Base-by-base conservation (phyloP, 257 asterid species). In the Plantago elongata region DNA sequence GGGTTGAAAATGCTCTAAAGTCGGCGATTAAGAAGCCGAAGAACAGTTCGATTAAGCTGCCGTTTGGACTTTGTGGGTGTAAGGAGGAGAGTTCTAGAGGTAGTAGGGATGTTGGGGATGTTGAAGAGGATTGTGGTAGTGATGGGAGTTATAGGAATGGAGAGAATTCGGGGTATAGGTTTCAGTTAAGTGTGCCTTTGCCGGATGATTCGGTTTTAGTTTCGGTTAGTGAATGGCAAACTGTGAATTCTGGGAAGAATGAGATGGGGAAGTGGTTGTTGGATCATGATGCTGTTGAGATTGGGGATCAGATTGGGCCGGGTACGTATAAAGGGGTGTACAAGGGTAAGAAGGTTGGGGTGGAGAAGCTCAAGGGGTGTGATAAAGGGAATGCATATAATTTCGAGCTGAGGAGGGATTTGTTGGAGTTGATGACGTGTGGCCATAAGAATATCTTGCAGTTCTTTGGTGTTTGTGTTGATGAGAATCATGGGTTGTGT, bases 211-310 rank as follows among this genome's bases (percentile, higher is more conserved):
- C 82, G 34, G 76, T 87, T 66, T 72, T 77, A 34, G 95, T 83
- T 63, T 80, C 99, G 11, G 96, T 93, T 62, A 88, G 89, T 58
- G 96, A 87, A 71, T 93, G 99, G 97, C 99, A 93, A 73, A 93
- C 99, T 0, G 84, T 89, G 65, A 75, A 75, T 69, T 80, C 95
- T 38, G 95, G 95, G 13, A 82, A 76, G 57, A 78, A 76, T 27
- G 87, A 70, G 71, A 80, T 87, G 13, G 88, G 89, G 49, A 83
- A 76, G 68, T 93, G 95, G 96, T 64, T 92, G 71, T 52, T 93
- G 81, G 81, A 66, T 70, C 54, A 73, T 11, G 96, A 93, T 13
- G 74, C 62, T 17, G 83, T 93, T 45, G 97, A 89, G 57, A 76
- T 93, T 65, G 60, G 59, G 18, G 96, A 87, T 76, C 95, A 89